Conservation (phyloP, 2,329 filamentous ascomycete genomes). For the Fusarium subtropicale region DNA sequence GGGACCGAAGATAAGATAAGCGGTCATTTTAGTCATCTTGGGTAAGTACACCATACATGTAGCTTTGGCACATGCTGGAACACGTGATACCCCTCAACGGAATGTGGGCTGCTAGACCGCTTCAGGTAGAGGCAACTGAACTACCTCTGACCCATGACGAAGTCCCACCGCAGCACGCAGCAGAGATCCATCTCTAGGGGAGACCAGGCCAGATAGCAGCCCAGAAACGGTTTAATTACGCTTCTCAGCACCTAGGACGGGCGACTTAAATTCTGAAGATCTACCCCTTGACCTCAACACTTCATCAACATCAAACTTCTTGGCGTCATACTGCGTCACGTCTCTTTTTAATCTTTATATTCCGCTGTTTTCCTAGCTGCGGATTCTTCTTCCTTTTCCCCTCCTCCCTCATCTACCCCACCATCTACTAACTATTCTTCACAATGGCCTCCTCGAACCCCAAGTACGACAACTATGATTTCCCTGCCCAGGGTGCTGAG, state of each 20-base stretch:
- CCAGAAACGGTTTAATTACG: slow-evolving; percentile 47
- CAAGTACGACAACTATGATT: slow-evolving; percentile 98
- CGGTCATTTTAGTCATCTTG: slow-evolving; percentile 16
- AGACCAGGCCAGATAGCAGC: slow-evolving; percentile 39
- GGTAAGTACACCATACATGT: slow-evolving; percentile 4
- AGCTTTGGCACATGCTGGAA: slow-evolving; percentile 42
- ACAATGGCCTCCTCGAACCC: slow-evolving; percentile 73
- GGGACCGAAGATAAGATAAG: slow-evolving; percentile 32
- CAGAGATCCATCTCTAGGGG: slow-evolving; percentile 46
- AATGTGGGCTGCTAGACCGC: slow-evolving; percentile 40
- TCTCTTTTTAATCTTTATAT: slow-evolving; percentile 4
- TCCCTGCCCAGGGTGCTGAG: slow-evolving; percentile 80
- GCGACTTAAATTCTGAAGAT: slow-evolving; percentile 31
- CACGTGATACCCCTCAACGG: slow-evolving; percentile 40
- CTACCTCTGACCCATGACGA: slow-evolving; percentile 45
- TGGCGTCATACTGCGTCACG: slow-evolving; percentile 18
- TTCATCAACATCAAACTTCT: slow-evolving; percentile 20
- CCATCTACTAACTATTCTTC: slow-evolving; percentile 43
- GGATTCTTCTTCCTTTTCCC: slow-evolving; percentile 18
- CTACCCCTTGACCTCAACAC: slow-evolving; percentile 36
- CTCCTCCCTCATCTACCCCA: slow-evolving; percentile 28
- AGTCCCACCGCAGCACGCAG: slow-evolving; percentile 41
- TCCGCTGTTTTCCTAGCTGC: slow-evolving; percentile 13
- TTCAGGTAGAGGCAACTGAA: slow-evolving; percentile 38
- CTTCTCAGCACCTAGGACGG: slow-evolving; percentile 36